Base-by-base conservation (phyloP, 2,329 filamentous ascomycete genomes). In the Xylariales sp. region DNA sequence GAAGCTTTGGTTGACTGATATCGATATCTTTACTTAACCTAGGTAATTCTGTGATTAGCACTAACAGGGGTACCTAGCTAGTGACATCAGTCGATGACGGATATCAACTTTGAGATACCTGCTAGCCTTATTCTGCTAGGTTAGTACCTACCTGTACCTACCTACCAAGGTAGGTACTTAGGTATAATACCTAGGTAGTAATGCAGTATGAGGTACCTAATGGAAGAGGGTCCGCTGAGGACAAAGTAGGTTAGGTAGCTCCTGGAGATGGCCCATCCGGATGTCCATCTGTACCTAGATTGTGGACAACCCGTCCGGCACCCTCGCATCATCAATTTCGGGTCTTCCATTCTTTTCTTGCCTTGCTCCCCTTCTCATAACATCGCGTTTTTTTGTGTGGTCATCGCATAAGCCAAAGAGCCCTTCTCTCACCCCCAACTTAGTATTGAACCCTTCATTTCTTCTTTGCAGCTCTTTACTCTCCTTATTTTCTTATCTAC, bases 31-130 rank as follows among this genome's bases (percentile, higher is more conserved):
- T 23, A 23, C 23, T 23, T 2, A 23, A 23, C 23, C 23, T 43
- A 56, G 54, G 36, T 43, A 64, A 23, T 23, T 23, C 23, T 23
- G 23, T 58, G 16, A 39, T 63, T 62, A 54, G 39, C 46, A 46
- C 46, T 39, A 36, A 18, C 50, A 61, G 57, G 57, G 57, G 57
- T 45, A 39, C 2, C 8, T 12, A n/a, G 46, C 23, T 50, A 43
- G 60, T 63, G 60, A 63, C 60, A 63, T 63, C 60, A 63, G 43
- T 50, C 18, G 16, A 43, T 34, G 43, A 48, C 43, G n/a, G 39
- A 41, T 41, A 2, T 12, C 39, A 41, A 41, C 12, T 10, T 41
- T 12, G 39, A 41, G 5, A 41, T 23, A 23, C 23, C 23, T 23
- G 23, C 23, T 23, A 23, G 23, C 23, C 23, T 23, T 2, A 23